Base-by-base conservation (phyloP, 441 rosid genomes). In the Viola pubescens region DNA sequence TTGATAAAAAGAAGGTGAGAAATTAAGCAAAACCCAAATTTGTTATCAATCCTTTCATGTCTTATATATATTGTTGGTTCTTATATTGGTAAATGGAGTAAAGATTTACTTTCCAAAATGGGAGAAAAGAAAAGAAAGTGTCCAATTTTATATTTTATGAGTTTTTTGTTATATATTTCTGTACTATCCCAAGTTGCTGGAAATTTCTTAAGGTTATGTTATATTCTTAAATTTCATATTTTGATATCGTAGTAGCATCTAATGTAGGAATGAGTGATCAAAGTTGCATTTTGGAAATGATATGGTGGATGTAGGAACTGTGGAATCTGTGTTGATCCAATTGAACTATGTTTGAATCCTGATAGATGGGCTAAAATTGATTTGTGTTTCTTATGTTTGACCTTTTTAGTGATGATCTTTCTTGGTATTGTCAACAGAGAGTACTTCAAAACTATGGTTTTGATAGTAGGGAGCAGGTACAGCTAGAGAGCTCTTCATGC, bases 1-100 rank as follows among this genome's bases (percentile, higher is more conserved):
- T 77, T 68, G 72, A 75, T 62, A 75, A 81, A 60, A 89, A 88
- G 83, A 81, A 85, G 95, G 94, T 88, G 41, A 67, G 62, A 53
- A 54, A 6, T 58, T n/a, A 40, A 48, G 46, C 6, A 1, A 11
- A 7, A 9, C 7, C 6, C 6, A 49, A 12, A 42, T 62, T 37
- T 51, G 48, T 68, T 68, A 10, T 39, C 38, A 4, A 39, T 42
- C 26, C 9, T 4, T 56, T n/a, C 8, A 14, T 3, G 1, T 40
- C 7, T 6, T n/a, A 38, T 55, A n/a, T 8, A 7, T 8, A 5
- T 45, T 5, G 13, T 54, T 47, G 45, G 19, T 19, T 9, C 45
- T 7, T 54, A 9, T 6, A 46, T 46, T 46, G 9, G 49, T 46
- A 8, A 9, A 10, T 46, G 11, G 4, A 46, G 13, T 46, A 4